phyloP scores from a whole-genome alignment of 164 flowering plant genomes.

The Magnolia sinica region DNA sequence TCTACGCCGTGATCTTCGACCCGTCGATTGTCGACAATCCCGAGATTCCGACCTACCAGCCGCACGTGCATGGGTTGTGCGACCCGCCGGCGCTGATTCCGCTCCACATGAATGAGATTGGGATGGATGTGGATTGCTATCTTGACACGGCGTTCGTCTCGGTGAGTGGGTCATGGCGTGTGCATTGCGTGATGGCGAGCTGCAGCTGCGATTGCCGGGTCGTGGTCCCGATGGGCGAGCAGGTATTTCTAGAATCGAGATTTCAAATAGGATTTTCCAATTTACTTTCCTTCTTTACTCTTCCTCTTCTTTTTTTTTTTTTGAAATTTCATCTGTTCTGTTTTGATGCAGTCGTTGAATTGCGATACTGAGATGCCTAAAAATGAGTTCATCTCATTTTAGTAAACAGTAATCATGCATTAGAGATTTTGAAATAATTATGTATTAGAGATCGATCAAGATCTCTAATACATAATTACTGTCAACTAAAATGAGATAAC shows the following conservation, averaged over 20 bases:
- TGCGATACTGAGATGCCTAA: no score
- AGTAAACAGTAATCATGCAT: no score
- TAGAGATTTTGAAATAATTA: no score
- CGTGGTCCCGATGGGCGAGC: constrained; percentile 77
- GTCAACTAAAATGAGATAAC: no score
- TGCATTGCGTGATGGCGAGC: constrained; percentile 86
- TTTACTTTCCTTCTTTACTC: neutral
- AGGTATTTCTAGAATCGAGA: constrained; percentile 35
- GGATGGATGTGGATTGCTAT: constrained; percentile 53
- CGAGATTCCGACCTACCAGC: constrained; percentile 96
- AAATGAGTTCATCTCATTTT: no score
- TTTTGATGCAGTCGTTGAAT: no score
- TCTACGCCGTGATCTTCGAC: constrained; percentile 69
- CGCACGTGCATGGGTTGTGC: constrained; percentile 84
- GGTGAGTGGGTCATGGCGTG: constrained; percentile 69
- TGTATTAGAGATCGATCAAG: no score
- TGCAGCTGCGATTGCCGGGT: constrained; percentile 62
- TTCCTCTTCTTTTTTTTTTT: neutral
- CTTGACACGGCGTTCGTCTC: constrained; percentile 64
- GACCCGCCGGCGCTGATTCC: constrained; percentile 96
- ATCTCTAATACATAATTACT: no score
- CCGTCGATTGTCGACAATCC: constrained; percentile 92
- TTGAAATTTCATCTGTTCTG: no score
- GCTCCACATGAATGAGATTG: constrained; percentile 65
- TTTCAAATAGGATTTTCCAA: no score